Percentiles rank a stretch among this genome's conserved stretches.
phyloP scores from a whole-genome alignment of 345 rosid genomes.

The Bretschneidera sinensis region DNA sequence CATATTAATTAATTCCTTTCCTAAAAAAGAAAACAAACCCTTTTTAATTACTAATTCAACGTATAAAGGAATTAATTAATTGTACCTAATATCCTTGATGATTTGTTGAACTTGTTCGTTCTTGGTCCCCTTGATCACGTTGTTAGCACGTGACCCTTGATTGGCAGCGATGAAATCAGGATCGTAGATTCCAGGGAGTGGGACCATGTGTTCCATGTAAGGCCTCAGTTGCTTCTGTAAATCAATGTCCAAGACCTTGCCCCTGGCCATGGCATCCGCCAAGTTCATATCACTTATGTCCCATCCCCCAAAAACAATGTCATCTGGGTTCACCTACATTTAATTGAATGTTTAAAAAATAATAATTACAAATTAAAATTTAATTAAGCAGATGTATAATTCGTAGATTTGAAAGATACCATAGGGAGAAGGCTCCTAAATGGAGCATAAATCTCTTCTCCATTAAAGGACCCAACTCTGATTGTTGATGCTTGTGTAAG shows the following conservation, averaged over 20 bases:
- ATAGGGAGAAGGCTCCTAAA: conserved; percentile 95
- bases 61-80: neutral
- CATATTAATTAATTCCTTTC: neutral
- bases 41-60: neutral
- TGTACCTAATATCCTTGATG: conserved; percentile 82
- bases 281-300: conserved; percentile 95
- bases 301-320: conserved; percentile 95
- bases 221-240: conserved; percentile 91
- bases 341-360: neutral
- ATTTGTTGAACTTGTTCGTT: conserved; percentile 77
- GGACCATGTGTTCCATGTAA: conserved; percentile 89
- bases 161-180: conserved; percentile 98
- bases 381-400: neutral
- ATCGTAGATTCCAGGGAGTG: conserved; percentile 87
- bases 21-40: neutral
- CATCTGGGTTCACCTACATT: conserved; percentile 82
- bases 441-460: conserved; percentile 97
- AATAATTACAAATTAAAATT: neutral
- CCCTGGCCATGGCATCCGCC: conserved; percentile 98
- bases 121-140: conserved; percentile 78
- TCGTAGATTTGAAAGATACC: conserved; percentile 31
- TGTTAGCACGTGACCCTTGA: conserved; percentile 90
- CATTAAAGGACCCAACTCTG: conserved; percentile 91
- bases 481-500: conserved; percentile 90
- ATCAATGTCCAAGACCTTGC: conserved; percentile 84